Evolutionary conservation across 371 early-diverging fungal genomes (phyloP).

Genomic region (Actinomortierella ambigua): DNA sequence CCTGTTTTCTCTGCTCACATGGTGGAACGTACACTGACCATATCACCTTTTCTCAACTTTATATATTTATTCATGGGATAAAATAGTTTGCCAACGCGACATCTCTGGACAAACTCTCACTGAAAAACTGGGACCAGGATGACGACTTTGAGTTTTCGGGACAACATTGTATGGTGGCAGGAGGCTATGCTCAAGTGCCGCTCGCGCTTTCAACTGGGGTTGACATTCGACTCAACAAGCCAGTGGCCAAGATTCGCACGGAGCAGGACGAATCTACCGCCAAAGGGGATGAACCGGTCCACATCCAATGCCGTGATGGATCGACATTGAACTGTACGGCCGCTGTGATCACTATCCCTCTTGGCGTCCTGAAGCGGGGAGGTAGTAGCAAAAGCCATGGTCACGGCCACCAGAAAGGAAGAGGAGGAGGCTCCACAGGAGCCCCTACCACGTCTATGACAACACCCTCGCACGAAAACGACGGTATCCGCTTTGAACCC

Average conservation of each 20-base stretch:
- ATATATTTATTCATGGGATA: neutral
- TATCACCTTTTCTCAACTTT: no score
- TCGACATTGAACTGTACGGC: slow-evolving; percentile 16
- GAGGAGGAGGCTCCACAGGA: no score
- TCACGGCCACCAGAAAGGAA: no score
- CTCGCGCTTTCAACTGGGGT: slow-evolving; percentile 41
- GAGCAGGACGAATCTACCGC: neutral
- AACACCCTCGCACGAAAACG: neutral
- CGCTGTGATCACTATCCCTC: slow-evolving; percentile 44
- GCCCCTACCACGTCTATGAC: no score
- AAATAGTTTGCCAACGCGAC: slow-evolving; percentile 53
- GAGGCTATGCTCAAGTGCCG: slow-evolving; percentile 50
- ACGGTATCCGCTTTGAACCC: slow-evolving; percentile 40
- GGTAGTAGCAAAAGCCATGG: no score
- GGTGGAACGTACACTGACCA: no score
- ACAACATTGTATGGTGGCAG: slow-evolving; percentile 46
- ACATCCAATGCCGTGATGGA: slow-evolving; percentile 42
- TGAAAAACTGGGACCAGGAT: slow-evolving; percentile 53
- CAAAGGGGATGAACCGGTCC: slow-evolving; percentile 3
- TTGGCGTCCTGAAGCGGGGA: slow-evolving; percentile 45
- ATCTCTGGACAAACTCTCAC: slow-evolving; percentile 39
- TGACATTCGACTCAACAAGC: slow-evolving; percentile 35
- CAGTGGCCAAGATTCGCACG: slow-evolving; percentile 14
- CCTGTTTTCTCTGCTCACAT: neutral
- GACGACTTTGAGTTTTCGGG: slow-evolving; percentile 49